These are phyloP conservation scores for Aspergillus sp. DNA, from an alignment of 2,329 filamentous ascomycete genomes.

Conservation along the genomic window DNA sequence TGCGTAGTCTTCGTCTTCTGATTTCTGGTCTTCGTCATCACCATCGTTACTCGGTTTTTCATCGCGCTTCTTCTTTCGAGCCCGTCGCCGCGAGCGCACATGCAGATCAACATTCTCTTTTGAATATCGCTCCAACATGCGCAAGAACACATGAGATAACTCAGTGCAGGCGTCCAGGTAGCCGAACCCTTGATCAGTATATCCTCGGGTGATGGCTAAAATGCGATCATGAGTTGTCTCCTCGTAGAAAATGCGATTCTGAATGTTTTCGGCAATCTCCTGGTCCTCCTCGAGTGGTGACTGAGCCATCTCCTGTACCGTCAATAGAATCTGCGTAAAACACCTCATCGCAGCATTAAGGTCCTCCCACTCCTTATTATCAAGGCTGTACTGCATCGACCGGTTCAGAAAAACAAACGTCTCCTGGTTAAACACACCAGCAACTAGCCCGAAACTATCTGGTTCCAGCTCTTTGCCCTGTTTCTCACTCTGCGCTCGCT, in stretches of 20 bases:
- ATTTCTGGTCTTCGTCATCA: slow-evolving; percentile 57
- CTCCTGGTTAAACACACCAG: slow-evolving; percentile 89
- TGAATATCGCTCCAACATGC: slow-evolving; percentile 89
- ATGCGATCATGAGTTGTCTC: slow-evolving; percentile 90
- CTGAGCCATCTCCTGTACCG: slow-evolving; percentile 88
- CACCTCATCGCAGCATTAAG: slow-evolving; percentile 88
- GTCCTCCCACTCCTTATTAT: slow-evolving; percentile 85
- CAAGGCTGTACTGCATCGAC: slow-evolving; percentile 76
- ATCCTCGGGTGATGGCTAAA: slow-evolving; percentile 77
- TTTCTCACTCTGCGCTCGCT: slow-evolving; percentile 53
- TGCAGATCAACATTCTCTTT: slow-evolving; percentile 96
- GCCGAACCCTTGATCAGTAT: slow-evolving; percentile 91
- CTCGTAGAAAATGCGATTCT: slow-evolving; percentile 98
- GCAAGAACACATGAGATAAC: slow-evolving; percentile 85
- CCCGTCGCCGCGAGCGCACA: slow-evolving; percentile 77
- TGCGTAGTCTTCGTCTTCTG: slow-evolving; percentile 74
- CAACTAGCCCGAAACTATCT: slow-evolving; percentile 83
- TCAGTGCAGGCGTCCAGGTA: slow-evolving; percentile 93
- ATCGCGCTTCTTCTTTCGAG: slow-evolving; percentile 69
- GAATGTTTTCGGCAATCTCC: slow-evolving; percentile 96
- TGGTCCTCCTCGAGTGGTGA: slow-evolving; percentile 89
- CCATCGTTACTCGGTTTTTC: slow-evolving; percentile 44
- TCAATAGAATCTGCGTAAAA: slow-evolving; percentile 91
- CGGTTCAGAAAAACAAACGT: slow-evolving; percentile 89
- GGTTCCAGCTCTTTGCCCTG: slow-evolving; percentile 61